Evolutionary conservation across 441 rosid genomes (phyloP).

Genomic region (Hura crepitans): DNA sequence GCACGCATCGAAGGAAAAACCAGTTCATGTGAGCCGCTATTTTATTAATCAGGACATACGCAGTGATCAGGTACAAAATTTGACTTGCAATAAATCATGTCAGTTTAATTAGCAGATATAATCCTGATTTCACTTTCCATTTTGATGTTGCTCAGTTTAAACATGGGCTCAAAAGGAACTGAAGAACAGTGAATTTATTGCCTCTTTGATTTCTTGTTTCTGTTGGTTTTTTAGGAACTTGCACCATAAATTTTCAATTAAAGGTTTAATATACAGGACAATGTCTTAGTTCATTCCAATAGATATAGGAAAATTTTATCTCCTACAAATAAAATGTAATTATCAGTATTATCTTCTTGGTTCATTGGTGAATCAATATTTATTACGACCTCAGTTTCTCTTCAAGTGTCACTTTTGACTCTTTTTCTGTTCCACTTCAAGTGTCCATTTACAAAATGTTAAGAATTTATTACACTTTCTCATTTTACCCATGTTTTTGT

Average conservation of each 20-base stretch:
- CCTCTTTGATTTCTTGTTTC: neutral
- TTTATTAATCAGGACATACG: constrained; percentile 70
- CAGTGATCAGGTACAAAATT: constrained; percentile 57
- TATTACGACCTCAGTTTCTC: too few species aligned
- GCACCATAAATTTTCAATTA: neutral
- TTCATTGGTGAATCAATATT: too few species aligned
- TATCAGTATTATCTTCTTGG: too few species aligned
- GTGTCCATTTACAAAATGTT: too few species aligned
- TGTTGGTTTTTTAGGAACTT: constrained; percentile 4
- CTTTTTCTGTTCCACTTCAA: too few species aligned
- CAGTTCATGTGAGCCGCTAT: constrained; percentile 77
- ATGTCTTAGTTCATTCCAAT: neutral
- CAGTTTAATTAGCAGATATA: neutral
- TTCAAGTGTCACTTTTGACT: too few species aligned
- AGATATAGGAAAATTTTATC: neutral
- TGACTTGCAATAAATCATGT: constrained; percentile 13
- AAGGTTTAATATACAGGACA: neutral
- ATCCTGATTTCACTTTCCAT: neutral
- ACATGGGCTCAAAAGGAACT: neutral
- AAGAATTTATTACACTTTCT: too few species aligned
- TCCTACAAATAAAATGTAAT: neutral
- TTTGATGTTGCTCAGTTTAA: neutral
- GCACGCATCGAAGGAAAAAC: constrained; percentile 74
- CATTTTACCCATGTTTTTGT: too few species aligned
- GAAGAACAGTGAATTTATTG: neutral